These are phyloP conservation scores for Camelina hispida DNA, from an alignment of 345 rosid species.

Conservation along the genomic window DNA sequence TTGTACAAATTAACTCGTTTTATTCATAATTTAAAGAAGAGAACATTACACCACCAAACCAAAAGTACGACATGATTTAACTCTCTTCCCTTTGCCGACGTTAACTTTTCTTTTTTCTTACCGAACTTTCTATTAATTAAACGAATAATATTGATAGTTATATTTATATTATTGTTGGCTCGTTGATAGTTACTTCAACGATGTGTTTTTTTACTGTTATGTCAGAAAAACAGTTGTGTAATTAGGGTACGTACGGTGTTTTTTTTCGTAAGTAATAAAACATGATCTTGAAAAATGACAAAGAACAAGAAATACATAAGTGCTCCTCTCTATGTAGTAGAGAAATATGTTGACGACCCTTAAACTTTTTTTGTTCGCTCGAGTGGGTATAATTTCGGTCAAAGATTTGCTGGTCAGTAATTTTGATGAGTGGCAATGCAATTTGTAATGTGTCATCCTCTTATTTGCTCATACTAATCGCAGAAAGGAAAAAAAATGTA, in stretches of 20 bases:
- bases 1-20: slow-evolving; percentile 20
- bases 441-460: neutral
- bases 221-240: neutral
- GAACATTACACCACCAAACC: neutral
- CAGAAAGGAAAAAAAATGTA: neutral
- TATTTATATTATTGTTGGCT: neutral
- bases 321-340: neutral
- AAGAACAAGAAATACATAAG: neutral
- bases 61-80: neutral
- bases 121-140: neutral
- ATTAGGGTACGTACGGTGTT: neutral
- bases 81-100: slow-evolving; percentile 22
- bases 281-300: neutral
- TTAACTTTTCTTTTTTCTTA: neutral
- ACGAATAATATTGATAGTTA: neutral
- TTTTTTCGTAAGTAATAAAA: neutral
- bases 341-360: neutral
- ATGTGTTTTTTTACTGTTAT: neutral
- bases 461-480: neutral
- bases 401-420: neutral
- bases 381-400: neutral
- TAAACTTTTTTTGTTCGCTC: neutral
- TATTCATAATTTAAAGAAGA: neutral
- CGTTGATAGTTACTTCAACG: neutral
- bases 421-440: neutral